phyloP scores from a whole-genome alignment of 2,329 filamentous ascomycete species.

The Coniosporium tulheliwenetii region DNA sequence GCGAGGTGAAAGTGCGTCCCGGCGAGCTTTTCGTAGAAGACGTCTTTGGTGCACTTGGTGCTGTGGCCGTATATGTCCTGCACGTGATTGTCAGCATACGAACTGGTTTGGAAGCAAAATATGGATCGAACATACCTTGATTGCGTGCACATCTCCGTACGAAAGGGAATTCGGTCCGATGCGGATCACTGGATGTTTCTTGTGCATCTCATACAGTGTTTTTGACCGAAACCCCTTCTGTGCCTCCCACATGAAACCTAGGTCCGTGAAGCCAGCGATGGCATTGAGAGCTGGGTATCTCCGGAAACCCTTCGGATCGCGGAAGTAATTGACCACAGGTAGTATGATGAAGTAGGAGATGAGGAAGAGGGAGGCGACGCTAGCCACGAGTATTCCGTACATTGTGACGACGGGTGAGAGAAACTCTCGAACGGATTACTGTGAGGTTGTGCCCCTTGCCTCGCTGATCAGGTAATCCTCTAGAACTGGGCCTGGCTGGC shows the following conservation, averaged over 20 bases:
- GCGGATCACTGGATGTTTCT: slow-evolving; percentile 27
- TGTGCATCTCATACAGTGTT: slow-evolving; percentile 25
- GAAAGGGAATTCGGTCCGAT: slow-evolving; percentile 31
- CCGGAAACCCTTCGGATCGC: slow-evolving; percentile 31
- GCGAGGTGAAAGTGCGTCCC: slow-evolving; percentile 19
- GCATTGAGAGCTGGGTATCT: slow-evolving; percentile 28
- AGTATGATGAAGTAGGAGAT: slow-evolving; percentile 15
- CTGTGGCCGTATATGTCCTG: slow-evolving; percentile 22
- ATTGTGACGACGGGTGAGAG: slow-evolving; percentile 2
- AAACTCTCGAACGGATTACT: neutral
- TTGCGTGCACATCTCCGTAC: slow-evolving; percentile 22
- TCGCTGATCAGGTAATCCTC: neutral
- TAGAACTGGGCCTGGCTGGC: neutral
- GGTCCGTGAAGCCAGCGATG: slow-evolving; percentile 28
- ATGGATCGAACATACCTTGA: slow-evolving; percentile 5
- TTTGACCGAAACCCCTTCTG: slow-evolving; percentile 26
- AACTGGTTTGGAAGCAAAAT: neutral
- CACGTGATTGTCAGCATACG: neutral
- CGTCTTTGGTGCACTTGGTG: slow-evolving; percentile 19
- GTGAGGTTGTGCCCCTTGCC: slow-evolving; percentile 1
- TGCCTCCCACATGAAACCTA: slow-evolving; percentile 28
- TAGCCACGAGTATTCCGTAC: slow-evolving; percentile 9
- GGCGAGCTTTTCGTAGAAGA: slow-evolving; percentile 13
- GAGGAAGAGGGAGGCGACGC: slow-evolving; percentile 2
- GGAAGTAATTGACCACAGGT: slow-evolving; percentile 23